Base-by-base conservation (phyloP, 306 rosid genomes). In the Pueraria montana region DNA sequence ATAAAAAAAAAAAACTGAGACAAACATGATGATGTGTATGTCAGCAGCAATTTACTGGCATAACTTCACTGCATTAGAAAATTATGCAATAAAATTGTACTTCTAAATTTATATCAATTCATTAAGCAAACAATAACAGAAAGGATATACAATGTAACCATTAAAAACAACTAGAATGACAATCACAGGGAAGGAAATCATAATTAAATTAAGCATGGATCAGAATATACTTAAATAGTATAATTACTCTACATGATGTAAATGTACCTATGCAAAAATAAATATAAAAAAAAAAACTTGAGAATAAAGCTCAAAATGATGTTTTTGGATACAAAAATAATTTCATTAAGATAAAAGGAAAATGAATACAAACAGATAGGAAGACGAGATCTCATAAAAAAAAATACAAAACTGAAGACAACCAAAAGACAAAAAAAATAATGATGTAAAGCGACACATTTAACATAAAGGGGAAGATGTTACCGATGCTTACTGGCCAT, bases 401-500 rank as follows among this genome's bases (percentile, higher is more conserved):
- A 64, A 65, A 30, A 65, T 16, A 43, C 11, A 20, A 49, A 21
- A 48, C 16, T 23, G 2, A 61, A 69, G 48, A 40, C 46, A 50
- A 26, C 34, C 23, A n/a, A 20, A 45, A 26, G 70, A 76, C 18
- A 4, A 9, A 3, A 50, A 18, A 10, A 27, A 48, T 6, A 64
- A n/a, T 26, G 16, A 45, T 45, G 21, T 24, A 45, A 45, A 77
- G n/a, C 49, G 34, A 24, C 11, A 30, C 2, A 14, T 36, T 69
- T 24, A 56, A 79, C 76, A 40, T 69, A 80, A 70, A 79, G 21
- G 1, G 17, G 74, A 64, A 74, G 67, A 82, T 16, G 85, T 71
- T 23, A 20, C 71, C 71, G 67, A 81, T 72, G 85, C 94, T 73
- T 88, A 90, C 98, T 70, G 83, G 80, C 91, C 88, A 90, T 89